Base-by-base conservation (phyloP, 306 rosid genomes). In the Dryas octopetala region DNA sequence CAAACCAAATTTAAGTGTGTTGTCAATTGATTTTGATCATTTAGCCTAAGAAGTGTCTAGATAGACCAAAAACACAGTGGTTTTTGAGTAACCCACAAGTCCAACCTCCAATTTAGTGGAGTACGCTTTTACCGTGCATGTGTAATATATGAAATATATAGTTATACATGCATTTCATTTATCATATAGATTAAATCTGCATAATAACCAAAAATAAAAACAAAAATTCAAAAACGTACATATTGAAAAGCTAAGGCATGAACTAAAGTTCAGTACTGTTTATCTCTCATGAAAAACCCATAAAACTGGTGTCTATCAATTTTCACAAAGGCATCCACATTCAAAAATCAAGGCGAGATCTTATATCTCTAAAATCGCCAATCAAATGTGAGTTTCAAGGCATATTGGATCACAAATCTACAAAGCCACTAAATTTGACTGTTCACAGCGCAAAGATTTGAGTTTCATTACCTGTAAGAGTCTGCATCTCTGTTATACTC, bases 401-500 rank as follows among this genome's bases (percentile, higher is more conserved):
- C 12, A 15, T n/a, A 47, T 48, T 2, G 17, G 41, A 73, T 66
- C 13, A 62, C n/a, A 54, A 53, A 55, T 73, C 44, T 49, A 55
- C 52, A 61, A 70, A 66, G 16, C 4, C 40, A 49, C 26, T 40
- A 52, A 61, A 4, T 66, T 68, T 26, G 76, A 72, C 13, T 0
- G 45, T 50, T 68, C 5, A 81, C 32, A 76, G 50, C 52, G 75
- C 14, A 74, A 14, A 45, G 13, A 70, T 57, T 43, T 38, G 74
- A 63, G 50, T 2, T 74, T 55, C 5, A 5, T 11, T 81, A 89
- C 98, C 97, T 86, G 83, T 91, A 95, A 43, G 98, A 95, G 78
- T 95, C 97, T 1, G 97, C 98, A 84, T 95, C 98, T 87, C 97
- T 83, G 80, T 95, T 95, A 81, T 95, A 95, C 70, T 95, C 98